phyloP scores from a whole-genome alignment of 1,139 yeast species.

The Suhomyces chickasaworum region DNA sequence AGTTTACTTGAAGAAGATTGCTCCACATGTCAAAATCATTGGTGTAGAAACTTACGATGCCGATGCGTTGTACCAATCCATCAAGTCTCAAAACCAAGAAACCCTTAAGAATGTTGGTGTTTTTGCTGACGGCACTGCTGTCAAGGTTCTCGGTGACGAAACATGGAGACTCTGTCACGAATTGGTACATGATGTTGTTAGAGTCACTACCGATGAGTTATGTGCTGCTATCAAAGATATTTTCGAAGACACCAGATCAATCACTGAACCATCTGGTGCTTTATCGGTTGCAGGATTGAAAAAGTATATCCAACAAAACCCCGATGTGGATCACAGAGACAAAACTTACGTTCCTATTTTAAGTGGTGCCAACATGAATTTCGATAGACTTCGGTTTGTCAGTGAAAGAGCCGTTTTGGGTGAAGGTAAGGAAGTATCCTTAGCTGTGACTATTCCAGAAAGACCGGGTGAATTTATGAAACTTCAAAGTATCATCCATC shows the following conservation, averaged over 20 bases:
- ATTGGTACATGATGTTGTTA: constrained; percentile 83
- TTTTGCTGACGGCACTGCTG: constrained; percentile 99
- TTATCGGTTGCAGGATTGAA: constrained; percentile 93
- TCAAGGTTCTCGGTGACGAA: constrained; percentile 84
- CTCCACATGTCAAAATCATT: constrained; percentile 94
- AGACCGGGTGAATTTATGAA: constrained; percentile 84
- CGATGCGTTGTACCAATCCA: constrained; percentile 81
- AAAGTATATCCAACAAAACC: constrained; percentile 67
- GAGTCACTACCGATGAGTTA: constrained; percentile 89
- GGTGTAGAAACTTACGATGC: constrained; percentile 98
- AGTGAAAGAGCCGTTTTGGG: constrained; percentile 97
- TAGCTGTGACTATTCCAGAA: constrained; percentile 89
- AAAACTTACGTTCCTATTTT: constrained; percentile 81
- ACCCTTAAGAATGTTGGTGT: constrained; percentile 76
- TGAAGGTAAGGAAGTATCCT: constrained; percentile 94
- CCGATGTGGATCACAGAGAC: constrained; percentile 69
- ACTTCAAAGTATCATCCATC: constrained; percentile 74
- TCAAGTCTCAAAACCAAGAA: constrained; percentile 56
- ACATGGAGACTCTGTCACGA: constrained; percentile 80
- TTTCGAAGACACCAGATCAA: constrained; percentile 91
- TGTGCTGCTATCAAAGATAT: constrained; percentile 98
- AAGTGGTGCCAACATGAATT: constrained; percentile 98
- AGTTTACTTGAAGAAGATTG: constrained; percentile 85
- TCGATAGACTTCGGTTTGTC: constrained; percentile 94
- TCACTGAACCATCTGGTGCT: constrained; percentile 97